A percentile compares a stretch with the other conserved stretches of the same genome.
Evolutionary conservation across 2,329 filamentous ascomycete genomes (phyloP).

Genomic region (Cercospora janseana): DNA sequence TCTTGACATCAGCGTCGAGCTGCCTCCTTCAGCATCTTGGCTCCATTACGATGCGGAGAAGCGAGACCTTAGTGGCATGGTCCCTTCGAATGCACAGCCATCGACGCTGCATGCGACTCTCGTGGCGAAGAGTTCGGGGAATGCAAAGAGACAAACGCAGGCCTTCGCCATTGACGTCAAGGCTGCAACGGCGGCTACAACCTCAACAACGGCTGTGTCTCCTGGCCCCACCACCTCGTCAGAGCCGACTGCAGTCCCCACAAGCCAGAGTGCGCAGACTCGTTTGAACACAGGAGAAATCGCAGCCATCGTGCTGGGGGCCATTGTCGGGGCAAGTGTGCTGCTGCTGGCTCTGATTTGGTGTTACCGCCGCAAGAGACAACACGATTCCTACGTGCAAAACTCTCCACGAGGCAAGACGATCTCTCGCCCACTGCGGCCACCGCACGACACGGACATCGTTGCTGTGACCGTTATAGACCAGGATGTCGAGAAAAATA

Average conservation of each 20-base stretch:
- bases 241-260: conserved; percentile 3
- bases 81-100: conserved; percentile 44
- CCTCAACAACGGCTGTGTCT: conserved; percentile 1
- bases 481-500: conserved; percentile 42
- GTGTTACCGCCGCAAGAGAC: conserved; percentile 29
- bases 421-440: conserved; percentile 45
- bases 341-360: conserved; percentile 29
- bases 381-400: conserved; percentile 18
- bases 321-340: conserved; percentile 32
- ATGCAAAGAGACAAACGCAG: conserved; percentile 40
- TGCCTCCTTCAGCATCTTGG: conserved; percentile 48
- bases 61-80: conserved; percentile 49
- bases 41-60: conserved; percentile 50
- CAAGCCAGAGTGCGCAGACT: neutral
- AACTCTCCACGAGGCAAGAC: conserved; percentile 32
- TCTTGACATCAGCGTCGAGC: conserved; percentile 45
- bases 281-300: conserved; percentile 30
- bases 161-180: conserved; percentile 45
- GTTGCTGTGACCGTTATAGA: conserved; percentile 29
- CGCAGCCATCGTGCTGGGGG: conserved; percentile 36
- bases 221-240: conserved; percentile 7
- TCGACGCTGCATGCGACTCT: conserved; percentile 45
- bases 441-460: conserved; percentile 34
- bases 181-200: conserved; percentile 19
- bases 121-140: conserved; percentile 39